Conservation (phyloP, 2,329 filamentous ascomycete species). For the Clonostachys byssicola region DNA sequence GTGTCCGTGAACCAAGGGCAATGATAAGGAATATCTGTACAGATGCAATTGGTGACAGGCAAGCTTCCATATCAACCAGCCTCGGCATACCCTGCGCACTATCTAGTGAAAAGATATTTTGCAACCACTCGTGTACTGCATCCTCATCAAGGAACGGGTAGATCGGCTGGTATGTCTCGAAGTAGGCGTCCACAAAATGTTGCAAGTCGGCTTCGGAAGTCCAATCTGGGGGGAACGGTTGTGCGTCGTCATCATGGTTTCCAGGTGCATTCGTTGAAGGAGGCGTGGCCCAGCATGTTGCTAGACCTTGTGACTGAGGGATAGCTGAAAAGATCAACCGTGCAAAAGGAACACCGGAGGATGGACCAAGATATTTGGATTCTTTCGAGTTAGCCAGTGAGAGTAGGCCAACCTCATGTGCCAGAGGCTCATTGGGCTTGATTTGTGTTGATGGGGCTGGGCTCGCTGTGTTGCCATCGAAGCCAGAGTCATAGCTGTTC, state of each 20-base stretch:
- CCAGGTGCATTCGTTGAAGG: too few species aligned
- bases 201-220: constrained; percentile 3
- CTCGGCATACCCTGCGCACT: neutral
- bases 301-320: constrained; percentile 7
- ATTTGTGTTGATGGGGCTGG: neutral
- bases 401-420: constrained; percentile 7
- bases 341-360: constrained; percentile 8
- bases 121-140: constrained; percentile 1
- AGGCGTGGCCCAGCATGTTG: constrained; percentile 4
- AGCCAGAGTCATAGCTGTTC: neutral
- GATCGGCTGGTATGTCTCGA: constrained; percentile 7
- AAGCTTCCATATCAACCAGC: neutral
- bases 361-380: constrained; percentile 9
- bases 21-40: neutral
- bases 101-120: neutral
- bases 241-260: neutral
- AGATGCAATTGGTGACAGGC: neutral
- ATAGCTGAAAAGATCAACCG: constrained; percentile 7
- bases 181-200: constrained; percentile 9
- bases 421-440: neutral
- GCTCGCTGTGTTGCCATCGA: too few species aligned
- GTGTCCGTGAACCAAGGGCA: neutral
- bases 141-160: constrained; percentile 9
- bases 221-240: neutral
- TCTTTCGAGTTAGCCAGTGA: constrained; percentile 8